Base-by-base conservation (phyloP, 2,329 filamentous ascomycete genomes). In the Hypoxylon sp. region DNA sequence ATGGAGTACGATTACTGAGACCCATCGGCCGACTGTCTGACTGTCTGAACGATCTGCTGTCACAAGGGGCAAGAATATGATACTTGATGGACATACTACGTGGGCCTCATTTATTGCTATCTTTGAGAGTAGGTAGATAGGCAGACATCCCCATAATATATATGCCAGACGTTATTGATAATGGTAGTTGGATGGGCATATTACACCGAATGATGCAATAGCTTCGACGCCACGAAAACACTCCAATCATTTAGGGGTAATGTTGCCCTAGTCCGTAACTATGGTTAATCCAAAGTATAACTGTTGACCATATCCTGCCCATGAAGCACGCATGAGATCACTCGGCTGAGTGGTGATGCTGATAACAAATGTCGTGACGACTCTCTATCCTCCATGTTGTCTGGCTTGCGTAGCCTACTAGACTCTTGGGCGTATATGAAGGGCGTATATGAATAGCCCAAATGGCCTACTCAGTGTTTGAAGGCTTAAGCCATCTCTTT, bases 311-410 rank as follows among this genome's bases (percentile, higher is more conserved):
- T n/a, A 11, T 49, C 31, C 26, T 51, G 41, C 31, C n/a, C 26
- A 56, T 49, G 45, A 55, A 40, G 24, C 4, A 27, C 8, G 21
- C 33, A 56, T 61, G 54, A 58, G 47, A 63, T 61, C 50, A 61
- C 58, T 11, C 11, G 29, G 48, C 21, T 18, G 33, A 13, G 27
- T 38, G 45, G 58, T 63, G 58, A 58, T 58, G 58, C 42, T n/a
- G 33, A 55, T 31, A 61, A 29, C 9, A 4, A 15, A 41, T 43
- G 27, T 48, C 15, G 50, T 61, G 57, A 63, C 50, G 57, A 61
- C 43, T 53, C 29, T 52, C 24, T 13, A 13, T 42, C 49, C n/a
- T n/a, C n/a, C n/a, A n/a, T n/a, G 52, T 51, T 46, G 49, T 48
- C 43, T n/a, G 10, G 9, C 26, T 46, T 20, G 37, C 9, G 26